Conservation (phyloP, 371 early-diverging fungal species). For the Neoconidiobolus thromboides region DNA sequence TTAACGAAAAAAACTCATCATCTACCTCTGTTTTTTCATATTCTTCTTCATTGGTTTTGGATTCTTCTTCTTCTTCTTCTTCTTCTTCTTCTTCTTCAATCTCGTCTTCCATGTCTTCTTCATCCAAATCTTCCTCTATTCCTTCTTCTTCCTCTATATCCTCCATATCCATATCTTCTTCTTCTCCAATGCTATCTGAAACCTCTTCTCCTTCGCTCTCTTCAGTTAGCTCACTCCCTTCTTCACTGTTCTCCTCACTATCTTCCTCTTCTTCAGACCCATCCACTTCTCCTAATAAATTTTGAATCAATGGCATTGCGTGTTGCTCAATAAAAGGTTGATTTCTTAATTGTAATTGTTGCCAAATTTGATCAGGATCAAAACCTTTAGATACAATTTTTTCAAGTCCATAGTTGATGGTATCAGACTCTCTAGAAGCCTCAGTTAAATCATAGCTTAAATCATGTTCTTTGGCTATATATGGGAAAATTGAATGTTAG, state of each 20-base stretch:
- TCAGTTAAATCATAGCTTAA: neutral
- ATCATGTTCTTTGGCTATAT: neutral
- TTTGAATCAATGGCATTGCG: constrained; percentile 23
- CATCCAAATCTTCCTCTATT: constrained; percentile 13
- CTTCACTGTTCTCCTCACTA: constrained; percentile 4
- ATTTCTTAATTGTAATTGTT: constrained; percentile 70
- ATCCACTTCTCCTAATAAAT: constrained; percentile 10
- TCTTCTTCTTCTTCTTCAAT: constrained; percentile 12
- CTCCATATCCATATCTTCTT: constrained; percentile 11
- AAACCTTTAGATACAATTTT: constrained; percentile 52
- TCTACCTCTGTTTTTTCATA: constrained; percentile 24
- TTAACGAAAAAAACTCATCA: constrained; percentile 42
- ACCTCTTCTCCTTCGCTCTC: neutral
- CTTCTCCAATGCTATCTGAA: constrained; percentile 7
- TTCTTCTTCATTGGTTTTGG: constrained; percentile 9
- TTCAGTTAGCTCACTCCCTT: constrained; percentile 7
- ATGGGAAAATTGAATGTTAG: constrained; percentile 1
- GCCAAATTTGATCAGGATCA: constrained; percentile 82
- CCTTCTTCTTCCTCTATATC: constrained; percentile 10
- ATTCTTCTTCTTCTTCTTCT: constrained; percentile 13
- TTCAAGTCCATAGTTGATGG: constrained; percentile 5
- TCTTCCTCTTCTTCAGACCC: neutral
- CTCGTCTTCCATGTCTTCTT: constrained; percentile 14
- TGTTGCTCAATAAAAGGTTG: constrained; percentile 46
- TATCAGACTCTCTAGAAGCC: neutral